Evolutionary conservation across 225 moss, liverwort and hornwort species (phyloP), one percentile per base, ranked within the genome.

Genomic region (Pleurozium schreberi): DNA sequence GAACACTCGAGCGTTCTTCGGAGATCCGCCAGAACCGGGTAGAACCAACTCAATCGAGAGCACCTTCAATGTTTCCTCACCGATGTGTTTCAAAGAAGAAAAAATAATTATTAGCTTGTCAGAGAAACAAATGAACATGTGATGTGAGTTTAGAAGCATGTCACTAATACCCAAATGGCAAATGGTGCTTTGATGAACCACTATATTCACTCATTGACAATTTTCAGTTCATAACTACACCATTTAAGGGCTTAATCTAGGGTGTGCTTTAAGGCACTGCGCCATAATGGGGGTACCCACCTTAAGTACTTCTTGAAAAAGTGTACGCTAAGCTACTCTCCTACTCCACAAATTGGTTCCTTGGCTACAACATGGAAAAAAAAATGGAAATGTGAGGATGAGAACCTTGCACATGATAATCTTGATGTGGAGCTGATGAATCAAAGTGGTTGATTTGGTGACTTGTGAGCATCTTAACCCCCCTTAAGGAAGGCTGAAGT

Each of bases 31-130:
- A 13, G 76, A 82, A 21, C 45, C 71, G 40, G 92, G 90, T 22
- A 93, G 80, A 36, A 90, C 89, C 86, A 93, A 73, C 73, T 93
- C 93, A 57, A 93, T 90, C n/a, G 93, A 92, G 71, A 92, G 81
- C 34, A 88, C 62, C 87, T 70, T 93, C 77, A 93, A 62, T n/a
- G 81, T 90, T 43, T 80, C 74, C 62, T 93, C 88, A 31, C 12
- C 33, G n/a, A n/a, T n/a, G n/a, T n/a, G n/a, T n/a, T n/a, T n/a
- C n/a, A n/a, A n/a, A n/a, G n/a, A n/a, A n/a, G n/a, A n/a, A n/a
- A n/a, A n/a, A n/a, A n/a, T n/a, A n/a, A n/a, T n/a, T n/a, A n/a
- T n/a, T n/a, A n/a, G n/a, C n/a, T n/a, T n/a, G n/a, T n/a, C n/a
- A n/a, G n/a, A n/a, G n/a, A n/a, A n/a, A n/a, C n/a, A n/a, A n/a